These are phyloP conservation scores for Rosa persica DNA, from an alignment of 306 rosid genomes.

Conservation along the genomic window DNA sequence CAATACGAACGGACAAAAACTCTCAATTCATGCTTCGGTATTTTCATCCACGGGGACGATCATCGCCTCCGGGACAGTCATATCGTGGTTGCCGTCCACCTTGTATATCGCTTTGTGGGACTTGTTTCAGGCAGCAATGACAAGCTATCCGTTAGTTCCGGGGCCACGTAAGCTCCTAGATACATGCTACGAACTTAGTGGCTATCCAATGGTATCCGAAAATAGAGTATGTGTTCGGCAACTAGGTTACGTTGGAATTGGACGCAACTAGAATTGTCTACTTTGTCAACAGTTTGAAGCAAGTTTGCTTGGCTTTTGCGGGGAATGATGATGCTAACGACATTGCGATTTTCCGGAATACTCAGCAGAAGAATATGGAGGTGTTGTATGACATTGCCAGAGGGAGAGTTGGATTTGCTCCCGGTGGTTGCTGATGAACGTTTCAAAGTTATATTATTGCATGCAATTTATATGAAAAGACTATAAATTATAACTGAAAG, in stretches of 20 bases:
- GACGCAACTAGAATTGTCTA: neutral
- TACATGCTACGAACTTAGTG: constrained; percentile 26
- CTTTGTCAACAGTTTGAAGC: neutral
- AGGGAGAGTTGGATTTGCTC: constrained; percentile 56
- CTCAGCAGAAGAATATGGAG: constrained; percentile 56
- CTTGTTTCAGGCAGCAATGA: constrained; percentile 17
- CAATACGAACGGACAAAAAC: constrained; percentile 26
- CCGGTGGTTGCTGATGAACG: constrained; percentile 35
- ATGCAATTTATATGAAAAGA: neutral
- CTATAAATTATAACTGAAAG: no score
- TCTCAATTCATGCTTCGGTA: constrained; percentile 29
- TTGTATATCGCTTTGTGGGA: neutral
- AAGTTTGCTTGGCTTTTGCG: constrained; percentile 66
- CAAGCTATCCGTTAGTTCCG: neutral
- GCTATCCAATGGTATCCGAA: neutral
- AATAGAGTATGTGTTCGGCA: constrained; percentile 14
- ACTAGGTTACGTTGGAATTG: neutral
- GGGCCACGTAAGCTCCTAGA: neutral
- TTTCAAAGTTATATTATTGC: neutral
- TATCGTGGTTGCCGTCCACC: constrained; percentile 20
- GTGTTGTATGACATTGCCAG: constrained; percentile 65
- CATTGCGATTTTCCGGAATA: constrained; percentile 56
- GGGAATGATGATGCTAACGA: constrained; percentile 34
- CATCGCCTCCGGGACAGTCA: constrained; percentile 25
- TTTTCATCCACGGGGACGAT: constrained; percentile 14